Evolutionary conservation across 805 yeast species (phyloP), one percentile per base, ranked within the genome.

Genomic region (Saccharomycopsis schoenii): DNA sequence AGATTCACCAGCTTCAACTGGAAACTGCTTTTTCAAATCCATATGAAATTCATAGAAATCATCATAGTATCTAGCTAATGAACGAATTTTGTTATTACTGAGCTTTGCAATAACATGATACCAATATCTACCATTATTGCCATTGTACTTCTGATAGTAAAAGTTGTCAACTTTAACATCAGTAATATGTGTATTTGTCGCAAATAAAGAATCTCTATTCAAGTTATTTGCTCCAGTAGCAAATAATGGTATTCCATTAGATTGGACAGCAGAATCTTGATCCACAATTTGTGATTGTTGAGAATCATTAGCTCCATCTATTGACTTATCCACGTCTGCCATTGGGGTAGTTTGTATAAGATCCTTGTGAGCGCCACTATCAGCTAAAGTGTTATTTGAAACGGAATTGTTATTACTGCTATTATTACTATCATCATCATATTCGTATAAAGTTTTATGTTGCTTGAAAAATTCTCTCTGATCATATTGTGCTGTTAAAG

Each of bases 21-120:
- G 97, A 77, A 88, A 94, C 34, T 84, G 78, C 67, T 88, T 94
- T 58, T 93, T 77, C 58, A 94, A 76, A 64, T 80, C 83, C 58
- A 91, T 91, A 71, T 94, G 99, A 70, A 92, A 82, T 71, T 94
- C 96, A 72, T 92, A 94, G 70, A 94, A 94, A 74, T 94, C 99
- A 71, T 93, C 97, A 73, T 94, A 94, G 73, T 81, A 92, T 62
- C 99, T 80, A 72, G 94, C 90, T 65, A 94, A 76, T 62, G 83
- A 82, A 61, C 97, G 79, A 21, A 73, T 71, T 58, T 79, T 78
- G n/a, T 93, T 94, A 69, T 85, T 83, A 17, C 85, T 79, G 65
- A 89, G 73, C 61, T 80, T 78, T 29, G 88, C 89, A 40, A 80
- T 76, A 3, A 93, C 81, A 61, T 89, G 80, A 73, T 88, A 93